Percentiles rank a stretch among this genome's conserved stretches.
Evolutionary conservation across 2,329 filamentous ascomycete genomes (phyloP).

Genomic region (Claviceps monticola): DNA sequence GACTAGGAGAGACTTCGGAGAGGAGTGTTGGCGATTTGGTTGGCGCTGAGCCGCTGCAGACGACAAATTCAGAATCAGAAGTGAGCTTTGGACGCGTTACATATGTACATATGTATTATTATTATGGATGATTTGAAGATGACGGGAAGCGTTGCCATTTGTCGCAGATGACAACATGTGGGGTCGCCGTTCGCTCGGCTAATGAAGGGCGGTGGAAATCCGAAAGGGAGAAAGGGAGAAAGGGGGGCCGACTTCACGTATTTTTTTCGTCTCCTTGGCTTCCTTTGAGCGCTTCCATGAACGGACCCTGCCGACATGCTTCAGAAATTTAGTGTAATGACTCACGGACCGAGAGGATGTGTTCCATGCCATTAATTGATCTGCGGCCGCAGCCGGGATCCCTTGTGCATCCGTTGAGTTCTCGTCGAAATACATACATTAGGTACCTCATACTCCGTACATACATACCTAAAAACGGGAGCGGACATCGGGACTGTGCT

Average conservation of each 20-base stretch:
- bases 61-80: neutral
- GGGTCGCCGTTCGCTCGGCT: conserved; percentile 2
- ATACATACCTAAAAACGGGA: neutral
- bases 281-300: neutral
- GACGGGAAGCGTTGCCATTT: neutral
- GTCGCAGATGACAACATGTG: neutral
- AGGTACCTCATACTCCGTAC: no score
- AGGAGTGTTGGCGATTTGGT: neutral
- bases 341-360: no score
- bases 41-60: neutral
- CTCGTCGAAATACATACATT: no score
- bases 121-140: no score
- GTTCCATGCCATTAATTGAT: neutral
- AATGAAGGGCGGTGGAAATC: neutral
- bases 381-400: neutral
- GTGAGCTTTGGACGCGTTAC: neutral
- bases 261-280: neutral
- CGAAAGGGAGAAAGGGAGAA: no score
- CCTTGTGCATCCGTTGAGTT: neutral
- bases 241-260: neutral
- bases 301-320: neutral
- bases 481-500: neutral
- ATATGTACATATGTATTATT: neutral
- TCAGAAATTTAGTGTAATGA: no score
- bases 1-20: neutral